These are phyloP conservation scores for Tricholoma hemisulphureum DNA, from an alignment of 768 basidiomycete genomes.

Conservation along the genomic window DNA sequence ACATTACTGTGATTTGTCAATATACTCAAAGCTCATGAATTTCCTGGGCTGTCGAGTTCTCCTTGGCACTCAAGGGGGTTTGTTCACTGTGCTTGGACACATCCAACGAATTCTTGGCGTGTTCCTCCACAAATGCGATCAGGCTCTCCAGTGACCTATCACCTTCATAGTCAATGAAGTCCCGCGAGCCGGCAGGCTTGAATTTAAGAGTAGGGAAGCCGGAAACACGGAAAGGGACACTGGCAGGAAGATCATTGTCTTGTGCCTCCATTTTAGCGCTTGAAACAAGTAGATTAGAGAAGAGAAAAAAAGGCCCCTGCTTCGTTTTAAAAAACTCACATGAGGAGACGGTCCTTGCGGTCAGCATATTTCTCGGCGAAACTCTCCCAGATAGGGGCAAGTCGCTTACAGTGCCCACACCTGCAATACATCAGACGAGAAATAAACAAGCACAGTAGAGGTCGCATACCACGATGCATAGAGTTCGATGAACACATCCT, in stretches of 20 bases:
- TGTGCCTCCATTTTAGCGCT: slow-evolving; percentile 96
- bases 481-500: slow-evolving; percentile 97
- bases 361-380: slow-evolving; percentile 82
- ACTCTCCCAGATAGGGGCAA: slow-evolving; percentile 91
- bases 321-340: slow-evolving; percentile 46
- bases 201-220: slow-evolving; percentile 98
- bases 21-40: slow-evolving; percentile 44
- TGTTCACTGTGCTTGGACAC: slow-evolving; percentile 36
- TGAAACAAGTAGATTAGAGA: slow-evolving; percentile 14
- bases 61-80: slow-evolving; percentile 26
- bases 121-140: slow-evolving; percentile 77
- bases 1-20: no score
- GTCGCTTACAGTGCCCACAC: slow-evolving; percentile 96
- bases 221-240: slow-evolving; percentile 80
- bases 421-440: slow-evolving; percentile 32
- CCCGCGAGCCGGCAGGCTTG: slow-evolving; percentile 81
- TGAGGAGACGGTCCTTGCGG: slow-evolving; percentile 71
- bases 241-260: slow-evolving; percentile 92
- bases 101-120: slow-evolving; percentile 74
- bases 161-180: slow-evolving; percentile 93
- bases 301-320: background rate
- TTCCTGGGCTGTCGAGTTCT: slow-evolving; percentile 21
- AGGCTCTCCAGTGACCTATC: slow-evolving; percentile 87
- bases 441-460: background rate
- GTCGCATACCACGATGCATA: slow-evolving; percentile 87